Conservation (phyloP, 192 early-diverging fungal genomes). For the Coemansia sp. region DNA sequence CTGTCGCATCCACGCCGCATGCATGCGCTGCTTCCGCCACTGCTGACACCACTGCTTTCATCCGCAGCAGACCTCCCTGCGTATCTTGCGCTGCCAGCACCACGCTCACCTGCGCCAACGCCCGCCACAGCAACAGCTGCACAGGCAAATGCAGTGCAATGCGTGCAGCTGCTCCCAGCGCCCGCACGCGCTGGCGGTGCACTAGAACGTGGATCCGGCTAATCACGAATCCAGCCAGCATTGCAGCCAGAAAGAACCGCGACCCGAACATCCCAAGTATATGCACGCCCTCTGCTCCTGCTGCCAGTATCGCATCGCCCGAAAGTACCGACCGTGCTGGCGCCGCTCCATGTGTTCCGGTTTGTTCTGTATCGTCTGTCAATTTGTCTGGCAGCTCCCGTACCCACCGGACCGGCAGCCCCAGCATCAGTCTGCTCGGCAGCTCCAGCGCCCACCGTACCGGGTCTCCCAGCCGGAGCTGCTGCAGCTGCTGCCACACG, state of each 20-base stretch:
- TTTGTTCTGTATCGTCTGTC: not conserved
- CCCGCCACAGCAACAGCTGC: slow-evolving; percentile 22
- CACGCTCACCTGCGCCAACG: slow-evolving; percentile 12
- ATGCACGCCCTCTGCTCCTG: slow-evolving; percentile 21
- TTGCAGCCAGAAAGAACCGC: slow-evolving; percentile 41
- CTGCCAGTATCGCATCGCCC: not conserved
- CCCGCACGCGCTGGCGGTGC: slow-evolving; percentile 40
- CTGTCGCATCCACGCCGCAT: slow-evolving; percentile 4
- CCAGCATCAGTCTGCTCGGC: slow-evolving; percentile 11
- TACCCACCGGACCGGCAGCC: slow-evolving; percentile 8
- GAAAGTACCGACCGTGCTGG: not conserved
- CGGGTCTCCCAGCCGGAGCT: slow-evolving; percentile 25
- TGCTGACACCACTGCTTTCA: slow-evolving; percentile 17
- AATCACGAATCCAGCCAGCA: slow-evolving; percentile 36
- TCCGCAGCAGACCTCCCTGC: slow-evolving; percentile 17
- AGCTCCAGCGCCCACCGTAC: slow-evolving; percentile 20
- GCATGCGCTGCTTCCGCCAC: slow-evolving; percentile 11
- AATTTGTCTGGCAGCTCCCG: slow-evolving; percentile 16
- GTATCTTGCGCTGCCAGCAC: slow-evolving; percentile 6
- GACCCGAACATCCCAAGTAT: slow-evolving; percentile 47
- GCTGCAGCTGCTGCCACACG: slow-evolving; percentile 51
- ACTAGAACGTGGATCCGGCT: slow-evolving; percentile 51
- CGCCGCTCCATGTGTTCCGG: slow-evolving; percentile 4
- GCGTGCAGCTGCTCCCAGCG: slow-evolving; percentile 22
- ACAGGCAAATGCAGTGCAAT: slow-evolving; percentile 34